Percentiles rank a stretch among this genome's conserved stretches.
phyloP scores from a whole-genome alignment of 441 rosid genomes.

The Euphorbia neoarborescens region DNA sequence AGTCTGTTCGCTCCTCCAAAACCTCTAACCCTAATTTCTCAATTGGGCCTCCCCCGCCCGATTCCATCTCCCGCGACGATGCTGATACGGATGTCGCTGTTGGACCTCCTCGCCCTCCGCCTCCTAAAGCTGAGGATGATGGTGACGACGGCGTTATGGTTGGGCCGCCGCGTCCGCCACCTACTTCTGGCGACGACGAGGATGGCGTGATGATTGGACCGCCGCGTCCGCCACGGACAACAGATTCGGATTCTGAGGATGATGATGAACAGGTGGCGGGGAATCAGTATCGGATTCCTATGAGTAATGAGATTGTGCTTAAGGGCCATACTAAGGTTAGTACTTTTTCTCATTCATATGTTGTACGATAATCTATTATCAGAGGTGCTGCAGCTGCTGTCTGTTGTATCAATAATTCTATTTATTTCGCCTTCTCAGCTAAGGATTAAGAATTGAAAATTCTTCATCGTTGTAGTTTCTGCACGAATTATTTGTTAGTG shows the following conservation, averaged over 20 bases:
- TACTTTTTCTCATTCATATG: not conserved
- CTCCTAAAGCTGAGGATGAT: constrained; percentile 9
- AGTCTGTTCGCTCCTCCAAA: constrained; percentile 33
- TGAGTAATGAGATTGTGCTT: constrained; percentile 81
- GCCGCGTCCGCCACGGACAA: constrained; percentile 36
- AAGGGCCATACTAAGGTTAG: constrained; percentile 80
- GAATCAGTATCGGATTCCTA: constrained; percentile 56
- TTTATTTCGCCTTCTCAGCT: not conserved
- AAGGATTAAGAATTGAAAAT: not conserved
- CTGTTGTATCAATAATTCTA: not conserved
- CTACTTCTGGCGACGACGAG: constrained; percentile 12
- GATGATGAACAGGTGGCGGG: constrained; percentile 37
- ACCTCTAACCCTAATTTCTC: constrained; percentile 26
- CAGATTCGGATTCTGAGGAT: constrained; percentile 34
- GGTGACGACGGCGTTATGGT: constrained; percentile 31
- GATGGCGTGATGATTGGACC: constrained; percentile 39
- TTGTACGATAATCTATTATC: not conserved
- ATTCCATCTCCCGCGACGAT: not conserved
- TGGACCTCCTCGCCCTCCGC: constrained; percentile 39
- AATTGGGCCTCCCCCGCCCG: constrained; percentile 29
- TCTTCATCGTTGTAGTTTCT: not conserved
- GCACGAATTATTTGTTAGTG: not conserved
- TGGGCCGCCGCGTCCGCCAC: constrained; percentile 62
- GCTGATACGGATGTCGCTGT: constrained; percentile 22
- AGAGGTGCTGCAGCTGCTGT: not conserved